These are phyloP conservation scores for Rhodamnia argentea DNA, from an alignment of 345 rosid genomes.

Conservation along the genomic window DNA sequence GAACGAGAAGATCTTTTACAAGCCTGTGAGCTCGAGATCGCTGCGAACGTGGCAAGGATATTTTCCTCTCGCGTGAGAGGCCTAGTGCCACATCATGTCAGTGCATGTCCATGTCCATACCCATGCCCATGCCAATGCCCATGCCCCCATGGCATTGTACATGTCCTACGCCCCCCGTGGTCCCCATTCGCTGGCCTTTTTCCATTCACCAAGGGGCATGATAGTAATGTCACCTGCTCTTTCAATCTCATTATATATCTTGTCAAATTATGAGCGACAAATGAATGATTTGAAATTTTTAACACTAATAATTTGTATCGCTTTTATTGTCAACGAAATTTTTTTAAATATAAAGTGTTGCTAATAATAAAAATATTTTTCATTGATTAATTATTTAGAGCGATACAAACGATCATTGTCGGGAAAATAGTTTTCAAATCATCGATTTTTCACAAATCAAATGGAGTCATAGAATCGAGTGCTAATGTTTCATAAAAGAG, in stretches of 20 bases:
- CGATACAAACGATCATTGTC: too few relatives aligned
- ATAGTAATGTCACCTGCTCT: background rate
- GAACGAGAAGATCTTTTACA: slow-evolving; percentile 28
- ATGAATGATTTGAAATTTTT: too few relatives aligned
- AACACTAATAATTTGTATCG: too few relatives aligned
- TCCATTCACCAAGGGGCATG: too few relatives aligned
- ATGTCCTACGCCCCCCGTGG: background rate
- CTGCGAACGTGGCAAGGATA: slow-evolving; percentile 56
- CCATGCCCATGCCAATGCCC: background rate
- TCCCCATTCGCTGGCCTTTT: background rate
- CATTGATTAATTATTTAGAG: too few relatives aligned
- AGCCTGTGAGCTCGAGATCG: slow-evolving; percentile 13
- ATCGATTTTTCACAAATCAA: too few relatives aligned
- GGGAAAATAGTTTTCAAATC: too few relatives aligned
- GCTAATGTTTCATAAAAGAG: too few relatives aligned
- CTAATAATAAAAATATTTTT: too few relatives aligned
- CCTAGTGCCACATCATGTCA: slow-evolving; percentile 16
- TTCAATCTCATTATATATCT: background rate
- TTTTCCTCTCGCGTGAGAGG: slow-evolving; percentile 40
- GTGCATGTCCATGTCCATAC: background rate
- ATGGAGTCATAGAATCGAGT: too few relatives aligned
- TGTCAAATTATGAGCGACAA: background rate
- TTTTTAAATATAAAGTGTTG: too few relatives aligned
- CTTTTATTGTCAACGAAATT: too few relatives aligned
- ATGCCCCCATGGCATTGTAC: background rate